Evolutionary conservation across 306 rosid species (phyloP), one percentile per base, ranked within the genome.

Genomic region (Citrullus colocynthis): DNA sequence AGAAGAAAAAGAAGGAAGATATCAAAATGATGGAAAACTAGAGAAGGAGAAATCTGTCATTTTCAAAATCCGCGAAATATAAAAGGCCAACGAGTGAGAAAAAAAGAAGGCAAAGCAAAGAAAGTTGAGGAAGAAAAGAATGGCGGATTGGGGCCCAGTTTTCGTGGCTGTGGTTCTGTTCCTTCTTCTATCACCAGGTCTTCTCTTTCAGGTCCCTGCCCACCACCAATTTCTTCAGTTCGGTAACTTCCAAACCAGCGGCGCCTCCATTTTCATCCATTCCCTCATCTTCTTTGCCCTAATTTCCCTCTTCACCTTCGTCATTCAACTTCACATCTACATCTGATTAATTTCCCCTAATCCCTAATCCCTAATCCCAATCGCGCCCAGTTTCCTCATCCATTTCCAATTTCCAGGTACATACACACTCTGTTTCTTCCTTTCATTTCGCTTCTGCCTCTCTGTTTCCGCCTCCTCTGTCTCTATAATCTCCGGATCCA

Each of bases 141-240:
- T 89, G 97, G 85, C 88, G 55, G 91, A 93, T 64, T 93, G 91
- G 95, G 97, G 96, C 4, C 87, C 97, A n/a, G 87, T 93, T 74
- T 87, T 91, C 32, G 93, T 89, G 51, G 82, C 96, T 1, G 93
- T 89, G 84, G 80, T 89, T 80, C 82, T 93, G 54, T 93, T 87
- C 54, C 85, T 91, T 61, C 82, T 93, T 39, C 79, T 93, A 72
- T 83, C 97, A 0, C 98, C 97, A 0, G 97, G 97, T 0, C 83
- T 93, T 34, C 82, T 93, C 2, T 93, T 93, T 72, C 97, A 90
- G 79, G 75, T 91, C 9, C 98, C 97, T 0, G 96, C 92, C 2
- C 83, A 86, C 18, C 81, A 89, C 10, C 75, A 92, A 4, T 90
- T 85, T 21, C 80, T 93, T 6, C 97, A 93, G 80, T 93, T 93